phyloP scores from a whole-genome alignment of 2,329 filamentous ascomycete species.

The Fonsecaea monophora region DNA sequence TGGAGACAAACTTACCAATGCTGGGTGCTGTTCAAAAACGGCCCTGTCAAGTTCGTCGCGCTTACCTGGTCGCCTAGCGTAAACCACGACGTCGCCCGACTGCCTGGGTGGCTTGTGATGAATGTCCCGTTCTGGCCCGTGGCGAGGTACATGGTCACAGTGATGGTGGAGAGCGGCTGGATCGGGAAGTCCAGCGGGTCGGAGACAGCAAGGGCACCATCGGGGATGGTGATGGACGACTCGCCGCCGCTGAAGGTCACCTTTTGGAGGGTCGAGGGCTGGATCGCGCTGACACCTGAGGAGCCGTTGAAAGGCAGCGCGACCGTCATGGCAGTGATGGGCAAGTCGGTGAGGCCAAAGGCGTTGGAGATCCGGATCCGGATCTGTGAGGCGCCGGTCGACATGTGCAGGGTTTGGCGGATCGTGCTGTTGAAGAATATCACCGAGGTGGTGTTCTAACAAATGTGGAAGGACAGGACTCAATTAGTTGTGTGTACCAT shows the following conservation, averaged over 20 bases:
- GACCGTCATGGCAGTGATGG: constrained; percentile 65
- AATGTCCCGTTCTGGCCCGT: constrained; percentile 62
- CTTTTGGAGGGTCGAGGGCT: constrained; percentile 58
- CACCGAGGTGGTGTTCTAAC: constrained; percentile 59
- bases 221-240: constrained; percentile 61
- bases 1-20: constrained; percentile 49
- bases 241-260: constrained; percentile 65
- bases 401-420: constrained; percentile 69
- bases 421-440: constrained; percentile 69
- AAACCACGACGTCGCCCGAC: constrained; percentile 68
- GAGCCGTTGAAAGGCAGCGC: constrained; percentile 62
- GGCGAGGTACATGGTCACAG: constrained; percentile 65
- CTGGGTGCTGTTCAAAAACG: constrained; percentile 47
- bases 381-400: constrained; percentile 62
- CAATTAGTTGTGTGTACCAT: background rate
- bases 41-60: constrained; percentile 56
- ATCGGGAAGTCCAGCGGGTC: constrained; percentile 66
- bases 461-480: background rate
- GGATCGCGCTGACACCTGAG: constrained; percentile 61
- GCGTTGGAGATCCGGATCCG: constrained; percentile 70
- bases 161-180: constrained; percentile 59
- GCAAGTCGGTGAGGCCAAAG: constrained; percentile 66
- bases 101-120: constrained; percentile 71
- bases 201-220: constrained; percentile 64
- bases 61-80: constrained; percentile 63